Evolutionary conservation across 2,329 filamentous ascomycete species (phyloP).

Genomic region (Whalleya microplaca): DNA sequence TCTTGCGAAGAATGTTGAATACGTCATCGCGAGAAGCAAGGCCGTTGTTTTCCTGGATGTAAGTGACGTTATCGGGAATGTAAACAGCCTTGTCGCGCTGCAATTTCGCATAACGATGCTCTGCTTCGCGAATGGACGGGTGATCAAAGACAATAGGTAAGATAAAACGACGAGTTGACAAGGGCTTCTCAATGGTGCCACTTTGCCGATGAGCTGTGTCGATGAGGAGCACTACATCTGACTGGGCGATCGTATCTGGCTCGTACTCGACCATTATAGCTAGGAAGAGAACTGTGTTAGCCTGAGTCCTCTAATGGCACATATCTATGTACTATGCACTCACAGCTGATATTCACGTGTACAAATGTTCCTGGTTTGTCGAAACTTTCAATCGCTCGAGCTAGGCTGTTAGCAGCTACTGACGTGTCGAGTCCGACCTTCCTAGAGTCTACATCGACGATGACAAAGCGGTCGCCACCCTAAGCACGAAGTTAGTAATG

Average conservation of each 20-base stretch:
- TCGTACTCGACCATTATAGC: conserved; percentile 25
- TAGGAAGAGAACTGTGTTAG: conserved; percentile 1
- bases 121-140: conserved; percentile 49
- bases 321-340: background rate
- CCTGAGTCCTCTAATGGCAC: background rate
- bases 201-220: conserved; percentile 18
- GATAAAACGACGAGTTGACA: conserved; percentile 38
- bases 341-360: conserved; percentile 21
- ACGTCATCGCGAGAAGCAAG: conserved; percentile 37
- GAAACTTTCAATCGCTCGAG: conserved; percentile 7
- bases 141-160: conserved; percentile 47
- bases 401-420: conserved; percentile 11
- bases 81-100: conserved; percentile 65
- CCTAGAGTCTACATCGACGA: conserved; percentile 18
- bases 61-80: conserved; percentile 64
- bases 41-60: conserved; percentile 47
- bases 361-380: conserved; percentile 10
- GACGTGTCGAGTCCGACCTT: conserved; percentile 23
- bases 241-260: conserved; percentile 11
- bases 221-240: conserved; percentile 16
- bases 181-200: conserved; percentile 18
- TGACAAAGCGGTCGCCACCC: conserved; percentile 24
- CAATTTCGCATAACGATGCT: conserved; percentile 63
- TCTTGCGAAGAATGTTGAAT: conserved; percentile 38
- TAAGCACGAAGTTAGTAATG: conserved; percentile 1